These are phyloP conservation scores for Nakataea oryzae DNA, from an alignment of 2,329 filamentous ascomycete genomes.

Conservation along the genomic window DNA sequence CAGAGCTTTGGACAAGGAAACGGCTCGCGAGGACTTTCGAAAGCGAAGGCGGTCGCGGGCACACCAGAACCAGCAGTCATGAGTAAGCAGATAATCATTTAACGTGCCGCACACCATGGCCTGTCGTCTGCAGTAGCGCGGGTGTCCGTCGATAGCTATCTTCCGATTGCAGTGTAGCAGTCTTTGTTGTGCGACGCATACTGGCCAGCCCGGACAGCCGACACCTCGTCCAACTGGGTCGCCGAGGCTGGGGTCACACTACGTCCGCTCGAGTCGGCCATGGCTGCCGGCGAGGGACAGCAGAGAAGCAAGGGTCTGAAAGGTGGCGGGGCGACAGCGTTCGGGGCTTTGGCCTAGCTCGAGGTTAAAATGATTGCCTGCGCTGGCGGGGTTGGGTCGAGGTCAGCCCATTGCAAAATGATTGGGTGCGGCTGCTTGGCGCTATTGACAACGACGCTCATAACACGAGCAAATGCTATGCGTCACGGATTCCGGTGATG, in stretches of 20 bases:
- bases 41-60: not conserved
- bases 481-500: not conserved
- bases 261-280: too few species aligned
- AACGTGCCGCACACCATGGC: not conserved
- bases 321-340: too few species aligned
- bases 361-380: too few species aligned
- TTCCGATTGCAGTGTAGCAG: not conserved
- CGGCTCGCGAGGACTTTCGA: not conserved
- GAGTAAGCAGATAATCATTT: not conserved
- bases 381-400: too few species aligned
- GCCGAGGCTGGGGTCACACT: too few species aligned
- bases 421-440: not conserved
- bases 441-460: not conserved
- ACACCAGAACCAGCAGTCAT: not conserved
- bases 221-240: not conserved
- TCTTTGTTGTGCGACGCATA: not conserved
- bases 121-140: not conserved
- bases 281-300: too few species aligned
- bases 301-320: too few species aligned
- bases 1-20: too few species aligned
- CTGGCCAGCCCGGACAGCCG: not conserved
- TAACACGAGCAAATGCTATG: not conserved
- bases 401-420: not conserved
- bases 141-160: not conserved
- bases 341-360: too few species aligned